Conservation (phyloP, 2,329 filamentous ascomycete species). For the Exserohilum turcica region DNA sequence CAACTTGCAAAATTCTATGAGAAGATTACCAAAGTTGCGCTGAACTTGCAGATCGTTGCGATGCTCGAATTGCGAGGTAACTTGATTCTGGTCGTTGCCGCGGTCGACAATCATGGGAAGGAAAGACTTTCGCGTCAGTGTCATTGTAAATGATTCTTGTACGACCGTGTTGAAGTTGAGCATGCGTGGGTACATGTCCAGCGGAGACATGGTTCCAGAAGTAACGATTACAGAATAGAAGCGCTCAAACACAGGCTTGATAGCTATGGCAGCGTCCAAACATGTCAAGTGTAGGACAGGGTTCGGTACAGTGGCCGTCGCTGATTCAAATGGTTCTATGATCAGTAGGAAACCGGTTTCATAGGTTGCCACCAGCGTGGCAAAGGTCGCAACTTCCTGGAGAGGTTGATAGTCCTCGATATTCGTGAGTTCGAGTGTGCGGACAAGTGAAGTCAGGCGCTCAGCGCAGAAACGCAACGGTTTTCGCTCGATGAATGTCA, state of each 20-base stretch:
- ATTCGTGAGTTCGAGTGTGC: conserved; percentile 93
- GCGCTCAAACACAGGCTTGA: conserved; percentile 94
- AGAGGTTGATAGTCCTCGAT: conserved; percentile 97
- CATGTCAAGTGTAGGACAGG: conserved; percentile 97
- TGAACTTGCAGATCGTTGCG: conserved; percentile 97
- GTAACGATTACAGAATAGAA: conserved; percentile 99
- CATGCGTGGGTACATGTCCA: conserved; percentile 99
- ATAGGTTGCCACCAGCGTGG: conserved; percentile 93
- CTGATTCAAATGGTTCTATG: conserved; percentile 95
- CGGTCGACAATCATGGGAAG: conserved; percentile 96
- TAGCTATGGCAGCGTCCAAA: conserved; percentile 94
- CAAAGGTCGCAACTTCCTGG: conserved; percentile 97
- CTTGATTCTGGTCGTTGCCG: conserved; percentile 89
- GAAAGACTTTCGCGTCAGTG: conserved; percentile 90
- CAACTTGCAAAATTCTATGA: conserved; percentile 94
- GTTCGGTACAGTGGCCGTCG: conserved; percentile 92
- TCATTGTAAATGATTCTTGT: conserved; percentile 98
- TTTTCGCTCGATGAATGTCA: conserved; percentile 97
- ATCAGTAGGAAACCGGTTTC: conserved; percentile 96
- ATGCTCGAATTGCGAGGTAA: conserved; percentile 93
- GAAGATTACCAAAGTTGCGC: conserved; percentile 89
- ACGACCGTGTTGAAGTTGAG: conserved; percentile 89
- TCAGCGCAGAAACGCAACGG: conserved; percentile 94
- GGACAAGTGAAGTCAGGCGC: conserved; percentile 87
- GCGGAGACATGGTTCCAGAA: conserved; percentile 91